These are phyloP conservation scores for Beauveria australis DNA, from an alignment of 2,329 filamentous ascomycete genomes.

Conservation along the genomic window DNA sequence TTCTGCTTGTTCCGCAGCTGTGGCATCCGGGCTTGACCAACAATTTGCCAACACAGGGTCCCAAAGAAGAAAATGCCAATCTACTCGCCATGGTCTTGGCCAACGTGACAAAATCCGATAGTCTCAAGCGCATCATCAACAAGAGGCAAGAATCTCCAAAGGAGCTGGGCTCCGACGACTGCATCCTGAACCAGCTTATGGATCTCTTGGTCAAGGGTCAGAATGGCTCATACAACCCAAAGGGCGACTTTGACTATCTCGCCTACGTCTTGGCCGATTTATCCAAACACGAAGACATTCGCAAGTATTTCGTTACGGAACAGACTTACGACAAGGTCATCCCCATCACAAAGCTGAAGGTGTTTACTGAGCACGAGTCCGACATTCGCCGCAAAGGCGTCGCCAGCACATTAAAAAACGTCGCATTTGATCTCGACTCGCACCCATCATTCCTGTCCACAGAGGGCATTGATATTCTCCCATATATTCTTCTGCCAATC, in stretches of 20 bases:
- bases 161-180: conserved; percentile 61
- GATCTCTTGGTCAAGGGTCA: conserved; percentile 94
- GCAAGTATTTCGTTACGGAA: conserved; percentile 63
- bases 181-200: conserved; percentile 81
- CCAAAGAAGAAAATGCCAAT: conserved; percentile 74
- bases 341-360: conserved; percentile 85
- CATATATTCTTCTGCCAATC: conserved; percentile 81
- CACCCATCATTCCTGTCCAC: conserved; percentile 65
- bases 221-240: conserved; percentile 71
- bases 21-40: background rate
- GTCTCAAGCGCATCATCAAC: conserved; percentile 58
- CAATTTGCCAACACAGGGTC: conserved; percentile 37
- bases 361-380: conserved; percentile 87
- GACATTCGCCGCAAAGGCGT: conserved; percentile 83
- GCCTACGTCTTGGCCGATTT: conserved; percentile 92
- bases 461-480: conserved; percentile 69
- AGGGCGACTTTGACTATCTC: conserved; percentile 85
- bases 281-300: conserved; percentile 68
- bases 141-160: conserved; percentile 62
- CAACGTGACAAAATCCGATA: conserved; percentile 78
- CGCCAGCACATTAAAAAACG: conserved; percentile 92
- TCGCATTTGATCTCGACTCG: conserved; percentile 69
- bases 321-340: conserved; percentile 75
- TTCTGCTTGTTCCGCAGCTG: background rate
- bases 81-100: conserved; percentile 85